Percentiles rank a stretch among this genome's conserved stretches.
These are phyloP conservation scores for Diplotaxis tenuifolia DNA, from an alignment of 345 rosid species.

Conservation along the genomic window DNA sequence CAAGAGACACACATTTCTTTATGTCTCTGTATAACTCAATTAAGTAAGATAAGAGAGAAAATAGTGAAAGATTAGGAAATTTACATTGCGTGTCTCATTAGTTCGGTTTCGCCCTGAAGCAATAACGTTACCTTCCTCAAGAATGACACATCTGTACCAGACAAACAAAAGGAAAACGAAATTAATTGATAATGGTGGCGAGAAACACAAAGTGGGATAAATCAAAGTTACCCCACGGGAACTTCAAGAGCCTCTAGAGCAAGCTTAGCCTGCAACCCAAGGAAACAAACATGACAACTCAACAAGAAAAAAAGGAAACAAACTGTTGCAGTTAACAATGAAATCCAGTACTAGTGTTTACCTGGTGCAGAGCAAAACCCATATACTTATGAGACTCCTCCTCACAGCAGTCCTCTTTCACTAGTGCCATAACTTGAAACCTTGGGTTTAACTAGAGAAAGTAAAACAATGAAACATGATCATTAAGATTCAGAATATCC, in stretches of 20 bases:
- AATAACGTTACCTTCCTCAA: slow-evolving; percentile 50
- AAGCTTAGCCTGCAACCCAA: slow-evolving; percentile 59
- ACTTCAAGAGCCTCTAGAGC: slow-evolving; percentile 79
- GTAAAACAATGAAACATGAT: not conserved
- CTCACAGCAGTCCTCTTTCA: not conserved
- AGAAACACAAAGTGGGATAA: not conserved
- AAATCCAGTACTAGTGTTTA: slow-evolving; percentile 7
- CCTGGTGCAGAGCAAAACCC: slow-evolving; percentile 62
- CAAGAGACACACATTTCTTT: not conserved
- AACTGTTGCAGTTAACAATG: not conserved
- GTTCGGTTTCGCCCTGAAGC: slow-evolving; percentile 68
- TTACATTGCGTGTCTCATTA: slow-evolving; percentile 57
- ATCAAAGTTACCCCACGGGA: slow-evolving; percentile 59
- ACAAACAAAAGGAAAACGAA: not conserved
- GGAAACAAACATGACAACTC: not conserved
- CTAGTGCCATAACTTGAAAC: not conserved
- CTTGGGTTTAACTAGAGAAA: not conserved
- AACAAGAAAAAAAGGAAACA: not conserved
- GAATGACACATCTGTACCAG: slow-evolving; percentile 52
- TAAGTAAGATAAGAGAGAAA: no score
- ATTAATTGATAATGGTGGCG: not conserved
- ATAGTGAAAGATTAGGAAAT: not conserved
- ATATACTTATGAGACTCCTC: slow-evolving; percentile 37
- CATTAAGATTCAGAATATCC: not conserved
- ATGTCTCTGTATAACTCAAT: no score